These are phyloP conservation scores for cucumber (Cucumis sativus) DNA, from an alignment of 306 rosid genomes.

Conservation along the genomic window DNA sequence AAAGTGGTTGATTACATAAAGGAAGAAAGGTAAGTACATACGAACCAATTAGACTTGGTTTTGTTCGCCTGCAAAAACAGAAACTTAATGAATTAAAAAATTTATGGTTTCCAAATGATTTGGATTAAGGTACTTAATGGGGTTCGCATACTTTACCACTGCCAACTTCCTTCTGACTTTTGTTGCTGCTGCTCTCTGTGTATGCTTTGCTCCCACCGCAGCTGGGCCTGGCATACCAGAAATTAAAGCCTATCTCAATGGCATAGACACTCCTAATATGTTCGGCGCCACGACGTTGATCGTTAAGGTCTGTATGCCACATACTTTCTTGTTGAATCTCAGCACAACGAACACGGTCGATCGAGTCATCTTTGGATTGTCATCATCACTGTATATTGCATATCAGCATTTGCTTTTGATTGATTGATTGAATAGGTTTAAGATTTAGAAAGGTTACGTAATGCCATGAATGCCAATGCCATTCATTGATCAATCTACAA, in stretches of 20 bases:
- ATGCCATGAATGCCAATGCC: background rate
- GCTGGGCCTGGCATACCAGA: conserved; percentile 95
- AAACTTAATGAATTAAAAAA: background rate
- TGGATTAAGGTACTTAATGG: conserved; percentile 44
- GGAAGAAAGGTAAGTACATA: conserved; percentile 27
- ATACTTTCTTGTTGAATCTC: background rate
- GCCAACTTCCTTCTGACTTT: conserved; percentile 46
- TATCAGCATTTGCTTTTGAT: background rate
- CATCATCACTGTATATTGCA: background rate
- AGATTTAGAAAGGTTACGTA: background rate
- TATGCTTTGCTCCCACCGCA: conserved; percentile 77
- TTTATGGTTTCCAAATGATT: background rate
- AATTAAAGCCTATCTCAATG: conserved; percentile 91
- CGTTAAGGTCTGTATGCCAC: conserved; percentile 49
- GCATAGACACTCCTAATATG: conserved; percentile 87
- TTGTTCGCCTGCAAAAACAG: background rate
- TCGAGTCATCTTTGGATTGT: background rate
- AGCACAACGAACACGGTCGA: background rate
- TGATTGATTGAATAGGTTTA: background rate
- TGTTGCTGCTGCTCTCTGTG: conserved; percentile 59
- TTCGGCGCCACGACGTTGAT: conserved; percentile 57
- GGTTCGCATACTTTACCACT: conserved; percentile 41
- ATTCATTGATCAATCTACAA: background rate
- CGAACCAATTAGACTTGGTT: background rate
- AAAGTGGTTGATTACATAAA: conserved; percentile 34